Evolutionary conservation across 768 basidiomycete genomes (phyloP), one percentile per base, ranked within the genome.

Genomic region (Suillus placidus): DNA sequence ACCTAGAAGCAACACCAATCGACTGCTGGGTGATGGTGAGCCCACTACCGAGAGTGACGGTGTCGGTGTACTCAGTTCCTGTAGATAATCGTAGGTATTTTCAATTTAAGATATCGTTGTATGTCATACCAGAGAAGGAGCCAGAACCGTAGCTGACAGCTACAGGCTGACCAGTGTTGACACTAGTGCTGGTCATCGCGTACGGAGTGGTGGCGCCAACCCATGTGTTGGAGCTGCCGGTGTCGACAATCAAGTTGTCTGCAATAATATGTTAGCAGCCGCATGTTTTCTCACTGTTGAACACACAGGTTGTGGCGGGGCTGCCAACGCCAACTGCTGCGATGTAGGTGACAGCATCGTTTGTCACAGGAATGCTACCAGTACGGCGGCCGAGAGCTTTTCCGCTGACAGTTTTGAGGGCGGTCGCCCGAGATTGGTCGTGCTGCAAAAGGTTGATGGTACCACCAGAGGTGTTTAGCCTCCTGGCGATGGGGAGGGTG

Each of bases 151-250:
- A 89, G 5, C 75, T 71, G 45, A 88, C 85, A 23, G 81, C 86
- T 67, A 90, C 85, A 43, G 71, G 32, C 64, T 85, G 68, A 1
- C 69, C 67, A 23, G 87, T 88, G 67, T 79, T 65, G 12, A 45
- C 71, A 64, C 85, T 87, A 32, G 87, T 84, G 63, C 78, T 78
- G 6, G 89, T 89, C 67, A 67, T 65, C 26, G 71, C 72, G 70
- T 87, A 90, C 3, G 75, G 20, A 32, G 70, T 76, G 14, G 42
- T 68, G 32, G 88, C 87, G 30, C 88, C 88, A 54, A 90, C 79
- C 88, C 89, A 90, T 34, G 88, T 90, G 78, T 89, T 89, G 23
- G 89, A 88, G 74, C 87, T 88, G 40, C 74, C 55, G 6, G 88
- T 88, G 70, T 89, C 88, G 61, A 90, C 77, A 62, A 89, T 70